Conservation (phyloP, 805 yeast species). For the Candida sphagnicola region DNA sequence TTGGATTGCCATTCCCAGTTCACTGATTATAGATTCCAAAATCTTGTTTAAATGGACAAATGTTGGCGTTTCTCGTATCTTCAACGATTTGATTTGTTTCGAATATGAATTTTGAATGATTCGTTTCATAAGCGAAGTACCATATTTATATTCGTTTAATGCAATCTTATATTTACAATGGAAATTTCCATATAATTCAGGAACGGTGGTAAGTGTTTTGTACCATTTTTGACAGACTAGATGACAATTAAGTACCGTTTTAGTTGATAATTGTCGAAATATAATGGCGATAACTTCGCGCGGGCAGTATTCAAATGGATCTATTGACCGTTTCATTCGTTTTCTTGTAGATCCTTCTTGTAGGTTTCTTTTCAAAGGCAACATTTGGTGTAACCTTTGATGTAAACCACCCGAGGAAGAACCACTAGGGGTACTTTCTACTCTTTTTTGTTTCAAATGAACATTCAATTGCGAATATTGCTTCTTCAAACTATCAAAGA, state of each 20-base stretch:
- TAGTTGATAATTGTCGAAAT: constrained; percentile 19
- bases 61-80: constrained; percentile 19
- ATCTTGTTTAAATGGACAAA: constrained; percentile 21
- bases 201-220: constrained; percentile 18
- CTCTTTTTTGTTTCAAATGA: constrained; percentile 13
- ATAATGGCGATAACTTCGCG: constrained; percentile 26
- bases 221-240: constrained; percentile 35
- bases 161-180: constrained; percentile 22
- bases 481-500: constrained; percentile 22
- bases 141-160: constrained; percentile 25
- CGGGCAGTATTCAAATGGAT: constrained; percentile 27
- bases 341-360: not conserved
- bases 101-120: constrained; percentile 14
- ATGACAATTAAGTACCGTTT: constrained; percentile 23
- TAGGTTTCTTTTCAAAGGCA: constrained; percentile 14
- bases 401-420: constrained; percentile 1
- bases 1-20: constrained; percentile 16
- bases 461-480: constrained; percentile 21
- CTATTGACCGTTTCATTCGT: constrained; percentile 10
- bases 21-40: constrained; percentile 22
- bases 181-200: constrained; percentile 21
- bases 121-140: constrained; percentile 23
- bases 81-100: constrained; percentile 16
- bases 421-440: not conserved
- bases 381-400: constrained; percentile 12